phyloP scores from a whole-genome alignment of 257 asterid species.

The Euphrasia confusa region DNA sequence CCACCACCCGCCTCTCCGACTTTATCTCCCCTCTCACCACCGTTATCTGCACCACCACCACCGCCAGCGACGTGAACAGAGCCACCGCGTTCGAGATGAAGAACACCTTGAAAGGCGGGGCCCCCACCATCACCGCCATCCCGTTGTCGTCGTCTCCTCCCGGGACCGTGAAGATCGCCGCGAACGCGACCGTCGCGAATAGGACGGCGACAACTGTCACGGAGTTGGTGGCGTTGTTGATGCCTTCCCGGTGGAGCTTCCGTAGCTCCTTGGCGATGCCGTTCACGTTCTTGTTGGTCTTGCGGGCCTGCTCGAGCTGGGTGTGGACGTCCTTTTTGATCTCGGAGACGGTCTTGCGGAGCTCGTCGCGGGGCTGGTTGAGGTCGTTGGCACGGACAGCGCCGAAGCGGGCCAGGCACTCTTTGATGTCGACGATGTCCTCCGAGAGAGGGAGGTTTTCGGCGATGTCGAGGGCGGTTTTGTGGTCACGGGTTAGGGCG shows the following conservation, averaged over 20 bases:
- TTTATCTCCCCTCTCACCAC: constrained; percentile 67
- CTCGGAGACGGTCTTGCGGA: constrained; percentile 60
- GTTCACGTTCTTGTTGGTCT: constrained; percentile 56
- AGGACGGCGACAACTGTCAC: constrained; percentile 74
- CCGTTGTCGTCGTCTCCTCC: constrained; percentile 63
- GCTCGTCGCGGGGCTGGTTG: constrained; percentile 76
- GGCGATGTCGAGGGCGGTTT: constrained; percentile 80
- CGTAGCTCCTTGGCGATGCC: constrained; percentile 75
- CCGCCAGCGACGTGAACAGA: constrained; percentile 74
- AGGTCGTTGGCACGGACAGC: constrained; percentile 62
- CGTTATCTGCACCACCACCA: constrained; percentile 72
- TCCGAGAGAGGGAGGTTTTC: constrained; percentile 71
- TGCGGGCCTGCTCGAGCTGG: constrained; percentile 77
- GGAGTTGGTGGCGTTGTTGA: constrained; percentile 42
- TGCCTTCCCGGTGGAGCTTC: constrained; percentile 67
- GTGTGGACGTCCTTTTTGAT: constrained; percentile 64
- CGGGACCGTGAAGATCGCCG: constrained; percentile 75
- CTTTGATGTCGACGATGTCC: constrained; percentile 59
- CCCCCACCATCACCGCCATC: constrained; percentile 42
- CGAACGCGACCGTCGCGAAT: constrained; percentile 75
- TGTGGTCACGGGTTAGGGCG: constrained; percentile 59
- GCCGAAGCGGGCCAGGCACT: constrained; percentile 50
- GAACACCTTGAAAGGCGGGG: constrained; percentile 50
- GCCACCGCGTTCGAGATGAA: constrained; percentile 62
- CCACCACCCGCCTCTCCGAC: constrained; percentile 63